phyloP scores from a whole-genome alignment of 225 moss, liverwort and hornwort genomes.

The Neckera pumila region DNA sequence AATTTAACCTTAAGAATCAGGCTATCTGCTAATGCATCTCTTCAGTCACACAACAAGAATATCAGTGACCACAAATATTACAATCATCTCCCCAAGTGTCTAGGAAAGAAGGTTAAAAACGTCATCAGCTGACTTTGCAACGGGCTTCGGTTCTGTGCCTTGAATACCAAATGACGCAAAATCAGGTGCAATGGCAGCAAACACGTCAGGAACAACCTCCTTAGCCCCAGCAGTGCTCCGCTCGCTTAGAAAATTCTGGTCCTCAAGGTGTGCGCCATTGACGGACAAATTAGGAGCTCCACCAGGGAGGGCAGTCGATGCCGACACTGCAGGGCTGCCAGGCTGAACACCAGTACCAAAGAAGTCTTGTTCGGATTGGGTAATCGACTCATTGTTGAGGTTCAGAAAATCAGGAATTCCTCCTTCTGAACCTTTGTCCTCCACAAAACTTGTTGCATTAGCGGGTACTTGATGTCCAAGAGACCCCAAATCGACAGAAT shows the following conservation, averaged over 20 bases:
- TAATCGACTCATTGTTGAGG: conserved; percentile 2
- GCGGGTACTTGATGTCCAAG: conserved; percentile 2
- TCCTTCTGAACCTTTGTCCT: background rate
- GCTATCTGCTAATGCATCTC: conserved; percentile 2
- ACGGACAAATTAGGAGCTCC: background rate
- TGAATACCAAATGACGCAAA: conserved; percentile 38
- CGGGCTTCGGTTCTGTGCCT: conserved; percentile 7
- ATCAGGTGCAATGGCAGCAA: conserved; percentile 41
- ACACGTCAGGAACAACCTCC: conserved; percentile 20
- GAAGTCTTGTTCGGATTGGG: conserved; percentile 14
- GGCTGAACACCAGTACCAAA: conserved; percentile 1
- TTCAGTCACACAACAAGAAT: conserved; percentile 6
- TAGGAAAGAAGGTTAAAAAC: conserved; percentile 32
- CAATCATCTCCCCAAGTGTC: conserved; percentile 14
- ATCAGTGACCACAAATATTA: conserved; percentile 10
- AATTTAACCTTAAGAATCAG: background rate
- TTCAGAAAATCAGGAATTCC: conserved; percentile 21
- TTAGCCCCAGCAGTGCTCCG: conserved; percentile 13
- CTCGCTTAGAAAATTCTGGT: conserved; percentile 21
- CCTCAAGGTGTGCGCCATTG: conserved; percentile 2
- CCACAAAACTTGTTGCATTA: background rate
- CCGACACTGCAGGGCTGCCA: background rate
- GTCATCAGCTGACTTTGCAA: conserved; percentile 25
- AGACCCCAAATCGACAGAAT: conserved; percentile 4
- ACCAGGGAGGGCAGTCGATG: background rate